A percentile compares a stretch with the other conserved stretches of the same genome.
Conservation (phyloP, 768 basidiomycete genomes). For the Lactarius vividus region DNA sequence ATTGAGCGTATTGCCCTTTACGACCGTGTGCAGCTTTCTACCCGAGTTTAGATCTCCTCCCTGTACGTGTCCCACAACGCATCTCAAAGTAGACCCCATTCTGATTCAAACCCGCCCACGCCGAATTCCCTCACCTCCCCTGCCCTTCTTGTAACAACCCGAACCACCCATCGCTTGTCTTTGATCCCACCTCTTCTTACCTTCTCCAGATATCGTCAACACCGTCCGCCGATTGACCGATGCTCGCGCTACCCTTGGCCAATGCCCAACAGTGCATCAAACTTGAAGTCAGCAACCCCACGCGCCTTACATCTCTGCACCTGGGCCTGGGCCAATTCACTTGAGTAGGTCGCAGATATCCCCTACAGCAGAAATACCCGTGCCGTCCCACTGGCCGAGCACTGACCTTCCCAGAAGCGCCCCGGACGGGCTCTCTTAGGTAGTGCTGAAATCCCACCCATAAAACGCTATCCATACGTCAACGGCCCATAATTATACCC, state of each 20-base stretch:
- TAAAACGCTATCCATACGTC: too few relatives aligned
- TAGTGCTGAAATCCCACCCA: too few relatives aligned
- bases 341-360: conserved; percentile 77
- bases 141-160: conserved; percentile 53
- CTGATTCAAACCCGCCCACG: conserved; percentile 70
- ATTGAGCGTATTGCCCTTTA: too few relatives aligned
- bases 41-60: too few relatives aligned
- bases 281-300: too few relatives aligned
- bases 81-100: neutral
- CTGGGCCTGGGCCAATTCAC: conserved; percentile 56
- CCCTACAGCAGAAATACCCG: conserved; percentile 63
- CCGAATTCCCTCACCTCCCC: conserved; percentile 77
- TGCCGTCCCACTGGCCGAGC: conserved; percentile 75
- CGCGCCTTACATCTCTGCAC: too few relatives aligned
- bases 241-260: conserved; percentile 79
- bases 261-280: conserved; percentile 34
- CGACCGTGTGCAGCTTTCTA: neutral
- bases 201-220: conserved; percentile 84
- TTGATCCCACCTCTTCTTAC: conserved; percentile 56
- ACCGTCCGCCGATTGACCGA: conserved; percentile 41
- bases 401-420: conserved; percentile 78
- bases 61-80: too few relatives aligned
- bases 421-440: too few relatives aligned
- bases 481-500: conserved; percentile 33
- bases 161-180: conserved; percentile 72